Evolutionary conservation across 1,284 basidiomycete species (phyloP), one percentile per base, ranked within the genome.

Genomic region (Papiliotrema fonsecae): DNA sequence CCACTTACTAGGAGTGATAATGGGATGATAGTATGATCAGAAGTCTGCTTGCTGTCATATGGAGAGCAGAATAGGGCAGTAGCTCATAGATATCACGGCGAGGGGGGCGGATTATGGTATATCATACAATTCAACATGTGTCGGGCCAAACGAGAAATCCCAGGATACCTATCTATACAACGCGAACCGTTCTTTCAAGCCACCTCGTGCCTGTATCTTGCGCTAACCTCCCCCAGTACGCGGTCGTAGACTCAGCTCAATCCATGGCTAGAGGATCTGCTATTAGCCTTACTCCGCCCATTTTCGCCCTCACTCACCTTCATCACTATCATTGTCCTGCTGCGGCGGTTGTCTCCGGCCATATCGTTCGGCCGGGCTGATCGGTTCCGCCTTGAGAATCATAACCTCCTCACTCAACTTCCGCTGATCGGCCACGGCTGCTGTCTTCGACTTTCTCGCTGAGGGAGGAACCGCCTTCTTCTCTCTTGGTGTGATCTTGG

Each of bases 311-410:
- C 13, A 52, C 55, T 47, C 48, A 58, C 57, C 62, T 34, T 54
- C 55, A 30, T 54, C 55, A 26, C 52, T 54, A 24, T 45, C 51
- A 27, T 44, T 34, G n/a, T 37, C 38, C 6, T 35, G 30, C 31
- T 40, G 25, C 37, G 21, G 13, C 39, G 6, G 16, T 11, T 32
- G 14, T 18, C 18, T 14, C 38, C 26, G 22, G 9, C 11, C 28
- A 22, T 6, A 34, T 21, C 38, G 16, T 10, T 32, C 30, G 30
- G 30, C 25, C 26, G 48, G 48, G 38, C 50, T 59, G 36, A 49
- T 35, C 13, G 49, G 45, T 37, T 55, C 60, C 19, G 47, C 47
- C 26, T 62, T 56, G 6, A 54, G 51, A 18, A 42, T 47, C 19
- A 49, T 21, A 13, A 49, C 49, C 9, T 43, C 38, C 30, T 40